phyloP scores from a whole-genome alignment of 306 rosid species.

The Cucumis sativus region Cucumber_9930_V3 NC_026655.2:5380001-5380500 shows the following conservation, averaged over 20 bases:
- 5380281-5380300: conserved; percentile 23
- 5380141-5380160: conserved; percentile 29
- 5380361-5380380: conserved; percentile 38
- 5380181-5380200: not conserved
- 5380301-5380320: not conserved
- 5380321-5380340: conserved; percentile 13
- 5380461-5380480: conserved; percentile 48
- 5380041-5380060: not conserved
- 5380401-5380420: conserved; percentile 1
- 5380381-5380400: conserved; percentile 36
- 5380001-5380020: not conserved
- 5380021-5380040: not conserved
- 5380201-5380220: conserved; percentile 12
- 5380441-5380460: conserved; percentile 45
- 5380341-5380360: conserved; percentile 23
- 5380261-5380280: conserved; percentile 42
- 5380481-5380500: conserved; percentile 34
- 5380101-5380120: not conserved
- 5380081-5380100: not conserved
- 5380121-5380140: conserved; percentile 26
- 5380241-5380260: conserved; percentile 25
- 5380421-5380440: conserved; percentile 16
- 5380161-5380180: conserved; percentile 26
- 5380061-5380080: not conserved
- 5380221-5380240: conserved; percentile 27